Conservation (phyloP, 73 alveolate species). For the Paramecium octaurelia region DNA sequence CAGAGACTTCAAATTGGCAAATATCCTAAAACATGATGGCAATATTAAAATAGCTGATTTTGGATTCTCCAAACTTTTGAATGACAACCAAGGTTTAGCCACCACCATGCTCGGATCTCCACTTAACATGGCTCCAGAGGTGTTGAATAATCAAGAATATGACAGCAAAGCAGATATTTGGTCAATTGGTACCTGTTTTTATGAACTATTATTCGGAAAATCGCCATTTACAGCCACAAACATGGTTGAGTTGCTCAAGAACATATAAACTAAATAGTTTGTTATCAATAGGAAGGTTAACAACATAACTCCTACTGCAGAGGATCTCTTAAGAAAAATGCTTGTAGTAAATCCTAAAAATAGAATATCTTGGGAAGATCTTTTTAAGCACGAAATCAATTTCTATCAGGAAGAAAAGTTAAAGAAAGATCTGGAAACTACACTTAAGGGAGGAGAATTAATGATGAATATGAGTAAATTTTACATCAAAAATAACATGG, state of each 20-base stretch:
- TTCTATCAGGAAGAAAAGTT: constrained; percentile 55
- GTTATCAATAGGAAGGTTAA: constrained; percentile 45
- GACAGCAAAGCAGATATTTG: constrained; percentile 60
- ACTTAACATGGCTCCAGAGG: constrained; percentile 66
- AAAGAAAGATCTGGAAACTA: constrained; percentile 58
- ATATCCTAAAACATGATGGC: constrained; percentile 72
- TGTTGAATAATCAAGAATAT: constrained; percentile 47
- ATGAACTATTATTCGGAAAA: constrained; percentile 60
- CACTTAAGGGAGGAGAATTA: constrained; percentile 49
- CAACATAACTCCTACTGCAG: constrained; percentile 44
- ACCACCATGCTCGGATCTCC: constrained; percentile 72
- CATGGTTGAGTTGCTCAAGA: constrained; percentile 54
- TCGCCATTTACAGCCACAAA: constrained; percentile 59
- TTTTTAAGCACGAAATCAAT: constrained; percentile 53
- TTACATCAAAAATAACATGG: constrained; percentile 58
- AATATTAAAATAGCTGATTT: constrained; percentile 73
- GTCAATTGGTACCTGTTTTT: constrained; percentile 63
- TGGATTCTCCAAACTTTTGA: constrained; percentile 71
- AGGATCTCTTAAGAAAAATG: constrained; percentile 54
- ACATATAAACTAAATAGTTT: constrained; percentile 42
- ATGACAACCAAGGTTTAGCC: constrained; percentile 63
- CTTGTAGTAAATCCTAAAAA: constrained; percentile 58
- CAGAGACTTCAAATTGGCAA: constrained; percentile 80
- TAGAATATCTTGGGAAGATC: constrained; percentile 57
- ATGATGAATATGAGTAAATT: constrained; percentile 60